Percentiles rank a stretch among this genome's conserved stretches.
These are phyloP conservation scores for Kodamaea laetipori DNA, from an alignment of 805 yeast species.

Conservation along the genomic window DNA sequence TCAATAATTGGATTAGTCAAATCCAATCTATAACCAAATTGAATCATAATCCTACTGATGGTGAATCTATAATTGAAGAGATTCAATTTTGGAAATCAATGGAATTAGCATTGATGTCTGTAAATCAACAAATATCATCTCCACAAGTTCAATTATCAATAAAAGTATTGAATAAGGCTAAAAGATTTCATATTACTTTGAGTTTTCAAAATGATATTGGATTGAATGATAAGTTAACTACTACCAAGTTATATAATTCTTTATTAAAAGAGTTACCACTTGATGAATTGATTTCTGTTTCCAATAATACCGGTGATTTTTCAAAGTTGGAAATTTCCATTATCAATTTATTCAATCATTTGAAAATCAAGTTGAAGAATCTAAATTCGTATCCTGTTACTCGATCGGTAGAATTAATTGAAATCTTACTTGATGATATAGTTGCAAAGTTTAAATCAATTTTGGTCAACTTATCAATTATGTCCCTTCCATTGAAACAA, in stretches of 20 bases:
- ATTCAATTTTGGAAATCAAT: constrained; percentile 76
- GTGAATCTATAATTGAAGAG: constrained; percentile 60
- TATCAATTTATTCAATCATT: constrained; percentile 53
- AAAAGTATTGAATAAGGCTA: constrained; percentile 63
- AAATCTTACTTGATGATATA: constrained; percentile 62
- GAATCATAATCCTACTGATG: constrained; percentile 54
- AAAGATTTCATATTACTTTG: constrained; percentile 78
- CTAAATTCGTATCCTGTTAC: constrained; percentile 59
- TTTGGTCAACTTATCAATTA: constrained; percentile 39
- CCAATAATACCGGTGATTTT: constrained; percentile 29
- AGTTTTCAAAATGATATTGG: constrained; percentile 73
- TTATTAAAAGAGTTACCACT: constrained; percentile 73
- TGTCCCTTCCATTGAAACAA: constrained; percentile 43
- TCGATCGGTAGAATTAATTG: constrained; percentile 66
- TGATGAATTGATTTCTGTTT: constrained; percentile 45
- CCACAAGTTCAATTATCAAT: constrained; percentile 59
- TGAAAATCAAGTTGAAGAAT: constrained; percentile 60
- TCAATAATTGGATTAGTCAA: constrained; percentile 72
- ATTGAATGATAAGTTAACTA: constrained; percentile 52
- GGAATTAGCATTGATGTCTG: constrained; percentile 57
- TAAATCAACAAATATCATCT: constrained; percentile 59
- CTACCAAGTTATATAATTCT: constrained; percentile 58
- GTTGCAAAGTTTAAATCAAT: constrained; percentile 45
- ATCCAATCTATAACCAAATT: constrained; percentile 58
- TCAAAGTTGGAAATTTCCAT: constrained; percentile 48